These are phyloP conservation scores for Begonia peltatifolia DNA, from an alignment of 306 rosid genomes.

Conservation along the genomic window DNA sequence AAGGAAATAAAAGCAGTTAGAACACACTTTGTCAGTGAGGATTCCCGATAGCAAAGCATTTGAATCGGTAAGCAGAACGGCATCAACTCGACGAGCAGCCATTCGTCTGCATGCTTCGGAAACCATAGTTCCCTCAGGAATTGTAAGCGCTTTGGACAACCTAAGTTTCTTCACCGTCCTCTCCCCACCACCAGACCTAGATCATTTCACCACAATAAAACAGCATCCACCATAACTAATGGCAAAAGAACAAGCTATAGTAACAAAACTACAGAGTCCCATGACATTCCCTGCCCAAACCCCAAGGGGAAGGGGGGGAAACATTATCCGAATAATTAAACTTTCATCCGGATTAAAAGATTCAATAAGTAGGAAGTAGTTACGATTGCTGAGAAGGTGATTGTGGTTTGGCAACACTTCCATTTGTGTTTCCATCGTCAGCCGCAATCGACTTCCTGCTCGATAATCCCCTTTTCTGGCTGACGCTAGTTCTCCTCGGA, in stretches of 20 bases:
- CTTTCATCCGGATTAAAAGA: neutral
- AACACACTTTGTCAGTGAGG: slow-evolving; percentile 73
- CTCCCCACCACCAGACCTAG: slow-evolving; percentile 52
- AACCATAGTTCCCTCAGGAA: slow-evolving; percentile 78
- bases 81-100: slow-evolving; percentile 86
- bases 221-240: no score
- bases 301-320: no score
- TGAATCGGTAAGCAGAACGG: slow-evolving; percentile 70
- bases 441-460: slow-evolving; percentile 22
- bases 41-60: slow-evolving; percentile 94
- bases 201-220: neutral
- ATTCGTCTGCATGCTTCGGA: slow-evolving; percentile 84
- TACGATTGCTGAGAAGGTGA: slow-evolving; percentile 58
- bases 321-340: no score
- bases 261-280: slow-evolving; percentile 2
- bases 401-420: slow-evolving; percentile 29
- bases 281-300: neutral
- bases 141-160: slow-evolving; percentile 76
- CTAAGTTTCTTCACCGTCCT: slow-evolving; percentile 92
- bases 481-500: slow-evolving; percentile 30
- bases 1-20: neutral
- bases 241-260: neutral
- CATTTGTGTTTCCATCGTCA: slow-evolving; percentile 35
- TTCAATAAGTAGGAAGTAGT: neutral
- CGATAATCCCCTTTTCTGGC: slow-evolving; percentile 37